phyloP scores from a whole-genome alignment of 805 yeast species.

The Candida lessepsii region DNA sequence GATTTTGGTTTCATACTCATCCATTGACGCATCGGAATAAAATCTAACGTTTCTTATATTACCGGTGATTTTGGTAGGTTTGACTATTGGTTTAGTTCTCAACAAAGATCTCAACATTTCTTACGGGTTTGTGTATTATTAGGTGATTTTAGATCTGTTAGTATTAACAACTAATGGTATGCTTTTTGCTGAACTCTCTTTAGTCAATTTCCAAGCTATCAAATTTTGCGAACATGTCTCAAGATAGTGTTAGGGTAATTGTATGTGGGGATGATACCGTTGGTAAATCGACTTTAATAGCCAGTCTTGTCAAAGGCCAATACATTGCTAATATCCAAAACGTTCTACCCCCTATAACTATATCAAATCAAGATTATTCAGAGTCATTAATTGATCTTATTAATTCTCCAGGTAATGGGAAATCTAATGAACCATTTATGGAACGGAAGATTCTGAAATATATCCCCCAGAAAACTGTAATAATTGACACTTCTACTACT shows the following conservation, averaged over 20 bases:
- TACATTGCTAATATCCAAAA: conserved; percentile 76
- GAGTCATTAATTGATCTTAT: conserved; percentile 30
- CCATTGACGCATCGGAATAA: conserved; percentile 30
- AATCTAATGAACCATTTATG: conserved; percentile 7
- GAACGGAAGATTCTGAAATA: conserved; percentile 25
- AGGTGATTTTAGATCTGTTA: no score
- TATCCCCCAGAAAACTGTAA: conserved; percentile 53
- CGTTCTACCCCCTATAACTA: conserved; percentile 78
- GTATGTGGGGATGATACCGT: conserved; percentile 95
- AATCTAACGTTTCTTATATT: background rate
- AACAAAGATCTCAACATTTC: background rate
- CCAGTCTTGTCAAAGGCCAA: conserved; percentile 77
- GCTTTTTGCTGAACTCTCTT: no score
- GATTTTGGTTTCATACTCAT: conserved; percentile 64
- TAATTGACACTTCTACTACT: conserved; percentile 77
- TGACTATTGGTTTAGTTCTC: background rate
- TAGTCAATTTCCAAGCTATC: no score
- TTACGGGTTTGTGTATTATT: no score
- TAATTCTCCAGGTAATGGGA: conserved; percentile 14
- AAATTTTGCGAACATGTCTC: conserved; percentile 12
- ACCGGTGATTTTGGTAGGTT: background rate
- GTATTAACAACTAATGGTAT: no score
- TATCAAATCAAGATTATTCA: conserved; percentile 65
- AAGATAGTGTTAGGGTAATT: conserved; percentile 64
- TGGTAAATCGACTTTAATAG: conserved; percentile 77